phyloP scores from a whole-genome alignment of 2,329 filamentous ascomycete genomes.

The Claviceps quebecensis region DNA sequence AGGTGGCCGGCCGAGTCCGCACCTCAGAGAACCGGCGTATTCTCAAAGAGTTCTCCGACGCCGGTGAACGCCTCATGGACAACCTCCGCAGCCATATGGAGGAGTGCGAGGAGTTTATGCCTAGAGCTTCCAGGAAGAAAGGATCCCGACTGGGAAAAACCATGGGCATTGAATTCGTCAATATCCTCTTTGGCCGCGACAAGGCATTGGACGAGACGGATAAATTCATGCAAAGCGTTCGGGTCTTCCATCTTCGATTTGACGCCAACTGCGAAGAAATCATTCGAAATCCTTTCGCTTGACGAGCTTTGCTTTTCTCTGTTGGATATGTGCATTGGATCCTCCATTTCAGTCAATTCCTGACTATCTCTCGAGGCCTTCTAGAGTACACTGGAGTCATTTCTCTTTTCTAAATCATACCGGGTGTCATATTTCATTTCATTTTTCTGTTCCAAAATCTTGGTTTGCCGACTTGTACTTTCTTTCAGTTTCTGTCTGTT shows the following conservation, averaged over 20 bases:
- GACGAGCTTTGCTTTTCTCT: constrained; percentile 11
- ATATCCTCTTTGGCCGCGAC: constrained; percentile 87
- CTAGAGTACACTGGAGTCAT: background rate
- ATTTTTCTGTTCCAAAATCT: too few species aligned
- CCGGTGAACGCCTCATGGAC: constrained; percentile 72
- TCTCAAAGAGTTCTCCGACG: constrained; percentile 80
- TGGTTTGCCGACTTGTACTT: background rate
- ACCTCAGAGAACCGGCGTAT: constrained; percentile 61
- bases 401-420: background rate
- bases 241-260: constrained; percentile 85
- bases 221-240: constrained; percentile 79
- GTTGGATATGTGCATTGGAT: background rate
- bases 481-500: background rate
- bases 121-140: constrained; percentile 68
- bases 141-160: constrained; percentile 66
- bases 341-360: background rate
- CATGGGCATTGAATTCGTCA: constrained; percentile 87
- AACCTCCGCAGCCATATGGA: constrained; percentile 80
- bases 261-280: constrained; percentile 94
- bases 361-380: background rate
- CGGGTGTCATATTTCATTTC: too few species aligned
- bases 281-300: constrained; percentile 46
- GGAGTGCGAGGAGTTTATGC: constrained; percentile 88
- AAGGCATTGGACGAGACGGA: constrained; percentile 81
- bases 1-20: constrained; percentile 59